Evolutionary conservation across 225 moss, liverwort and hornwort genomes (phyloP), one percentile per base, ranked within the genome.

Genomic region (Pseudoscleropodium purum): DNA sequence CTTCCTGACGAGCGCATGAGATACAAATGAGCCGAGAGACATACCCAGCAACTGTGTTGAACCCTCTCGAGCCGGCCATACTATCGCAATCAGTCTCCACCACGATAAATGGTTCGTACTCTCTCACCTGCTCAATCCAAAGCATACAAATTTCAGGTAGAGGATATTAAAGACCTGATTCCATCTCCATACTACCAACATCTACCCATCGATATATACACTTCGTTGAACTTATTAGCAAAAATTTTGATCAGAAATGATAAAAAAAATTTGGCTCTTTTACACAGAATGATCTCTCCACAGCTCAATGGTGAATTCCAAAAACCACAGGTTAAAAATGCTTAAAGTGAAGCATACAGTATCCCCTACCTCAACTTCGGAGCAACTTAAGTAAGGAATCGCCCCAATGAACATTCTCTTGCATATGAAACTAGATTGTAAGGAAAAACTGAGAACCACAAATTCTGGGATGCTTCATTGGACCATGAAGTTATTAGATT

Each of bases 31-130:
- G 43, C 17, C 56, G 34, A 85, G 39, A 51, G 43, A 65, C 92
- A 87, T 91, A 92, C 92, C 92, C 92, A 85, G 92, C 92, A 43
- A 92, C 92, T 63, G 84, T 84, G 83, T 99, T 95, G 87, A 99
- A 99, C 84, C 97, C 96, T 87, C 92, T 96, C 62, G 94, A 94
- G 79, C 99, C 96, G 61, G 91, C 92, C 85, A 99, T 75, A 84
- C 91, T 87, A 73, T 97, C 96, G 90, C 96, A 94, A 67, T 93
- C 81, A 84, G 99, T 87, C 89, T 86, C 90, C 87, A 90, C 90
- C 75, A 93, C 91, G 76, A 91, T 86, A 79, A 76, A 84, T 68
- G 93, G 87, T 79, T 93, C 90, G 62, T 93, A 93, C 68, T 93
- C 93, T 89, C 93, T 88, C 90, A 93, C 93, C 93, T 93, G 83